These are phyloP conservation scores for Populus pruinosa DNA, from an alignment of 345 rosid species.

Conservation along the genomic window DNA sequence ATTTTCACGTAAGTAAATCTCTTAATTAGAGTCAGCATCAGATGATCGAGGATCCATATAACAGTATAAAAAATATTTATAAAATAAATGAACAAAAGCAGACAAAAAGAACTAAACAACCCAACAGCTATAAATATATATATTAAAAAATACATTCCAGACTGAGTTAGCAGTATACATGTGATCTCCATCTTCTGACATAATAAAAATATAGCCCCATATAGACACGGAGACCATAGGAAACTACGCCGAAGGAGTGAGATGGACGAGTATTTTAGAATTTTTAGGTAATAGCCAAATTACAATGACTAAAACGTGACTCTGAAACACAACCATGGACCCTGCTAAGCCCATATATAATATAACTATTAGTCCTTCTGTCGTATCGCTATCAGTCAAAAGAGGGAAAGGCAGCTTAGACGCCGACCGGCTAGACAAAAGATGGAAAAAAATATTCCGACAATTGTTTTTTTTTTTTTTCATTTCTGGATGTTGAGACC, in stretches of 20 bases:
- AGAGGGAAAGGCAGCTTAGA: neutral
- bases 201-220: conserved; percentile 3
- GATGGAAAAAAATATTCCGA: neutral
- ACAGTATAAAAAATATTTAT: too few relatives aligned
- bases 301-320: conserved; percentile 12
- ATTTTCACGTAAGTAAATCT: too few relatives aligned
- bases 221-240: neutral
- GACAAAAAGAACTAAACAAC: too few relatives aligned
- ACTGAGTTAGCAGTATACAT: neutral
- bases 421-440: neutral
- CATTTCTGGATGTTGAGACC: neutral
- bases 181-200: neutral
- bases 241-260: conserved; percentile 16
- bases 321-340: neutral
- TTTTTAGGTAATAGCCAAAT: neutral
- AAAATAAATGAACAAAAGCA: neutral
- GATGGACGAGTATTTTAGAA: neutral
- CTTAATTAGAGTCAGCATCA: neutral
- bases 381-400: neutral
- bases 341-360: neutral
- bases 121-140: neutral
- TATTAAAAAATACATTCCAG: too few relatives aligned
- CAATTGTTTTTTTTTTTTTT: neutral
- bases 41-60: neutral
- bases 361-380: neutral